Evolutionary conservation across 2,329 filamentous ascomycete genomes (phyloP).

Genomic region (Fusarium graminum): DNA sequence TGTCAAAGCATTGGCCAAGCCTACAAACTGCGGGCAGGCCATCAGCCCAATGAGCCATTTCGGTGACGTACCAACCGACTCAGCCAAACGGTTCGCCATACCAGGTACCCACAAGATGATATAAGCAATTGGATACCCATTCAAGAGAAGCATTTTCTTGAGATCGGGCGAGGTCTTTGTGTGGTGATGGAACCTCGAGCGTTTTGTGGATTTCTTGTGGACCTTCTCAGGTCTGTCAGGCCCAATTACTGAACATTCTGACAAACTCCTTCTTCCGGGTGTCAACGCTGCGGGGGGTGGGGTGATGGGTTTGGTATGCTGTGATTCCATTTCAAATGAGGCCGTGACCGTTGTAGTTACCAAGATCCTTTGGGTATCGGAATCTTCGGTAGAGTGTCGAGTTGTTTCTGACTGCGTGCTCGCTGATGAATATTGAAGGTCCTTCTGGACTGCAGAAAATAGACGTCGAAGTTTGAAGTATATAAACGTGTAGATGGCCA

Average conservation of each 20-base stretch:
- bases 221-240: too few species aligned
- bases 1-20: not conserved
- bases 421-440: not conserved
- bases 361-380: conserved; percentile 1
- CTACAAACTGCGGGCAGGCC: conserved; percentile 4
- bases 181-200: not conserved
- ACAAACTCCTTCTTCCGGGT: too few species aligned
- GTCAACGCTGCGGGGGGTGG: not conserved
- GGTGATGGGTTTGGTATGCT: not conserved
- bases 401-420: not conserved
- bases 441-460: not conserved
- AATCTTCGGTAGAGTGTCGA: conserved; percentile 1
- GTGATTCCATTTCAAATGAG: not conserved
- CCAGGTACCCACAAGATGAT: not conserved
- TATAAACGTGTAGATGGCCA: conserved; percentile 4
- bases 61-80: not conserved
- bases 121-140: not conserved
- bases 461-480: not conserved
- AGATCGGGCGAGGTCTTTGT: not conserved
- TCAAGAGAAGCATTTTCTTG: conserved; percentile 1
- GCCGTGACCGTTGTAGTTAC: not conserved
- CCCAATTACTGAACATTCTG: too few species aligned
- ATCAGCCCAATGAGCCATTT: conserved; percentile 4
- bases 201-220: too few species aligned
- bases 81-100: conserved; percentile 5